Evolutionary conservation across 2,329 filamentous ascomycete genomes (phyloP), one percentile per base, ranked within the genome.

Genomic region (Paradendryphiella salina): DNA sequence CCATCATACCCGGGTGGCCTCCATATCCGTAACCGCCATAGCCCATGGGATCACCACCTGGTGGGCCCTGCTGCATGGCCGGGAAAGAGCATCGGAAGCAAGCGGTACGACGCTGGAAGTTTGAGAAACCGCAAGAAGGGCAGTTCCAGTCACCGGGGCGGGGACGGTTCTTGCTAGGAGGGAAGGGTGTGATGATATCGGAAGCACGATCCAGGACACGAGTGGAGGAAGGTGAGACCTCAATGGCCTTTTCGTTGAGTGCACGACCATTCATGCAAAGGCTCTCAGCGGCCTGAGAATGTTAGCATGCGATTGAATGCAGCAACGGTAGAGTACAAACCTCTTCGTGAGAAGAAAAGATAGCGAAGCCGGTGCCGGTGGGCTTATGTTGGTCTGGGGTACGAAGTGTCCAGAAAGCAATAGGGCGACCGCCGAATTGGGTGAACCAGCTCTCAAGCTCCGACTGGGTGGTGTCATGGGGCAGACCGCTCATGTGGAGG

Each of bases 391-490:
- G 94, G 76, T 99, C 94, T 3, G 94, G 94, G 11, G 94, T 99
- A 56, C 93, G 89, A 42, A 99, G 82, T 14, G 94, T 99, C 94
- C 94, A 99, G 78, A 99, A 99, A 15, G 94, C 94, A 77, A 99
- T 99, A 23, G 94, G 94, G 35, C 94, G 89, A 41, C 94, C 94
- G 59, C 94, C 94, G 71, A 96, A 99, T 75, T 99, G 94, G 23
- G 94, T 99, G 73, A 97, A 99, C 94, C 94, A 99, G 77, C 92
- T 96, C 79, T 99, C 94, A 18, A 99, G 83, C 78, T 99, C 94
- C 3, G 93, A 97, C 77, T 99, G 94, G 1, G 94, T 99, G 29
- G 94, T 99, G 67, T 99, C 94, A 73, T 99, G 94, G 36, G 94
- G 94, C 44, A 99, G 82, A 40, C 94, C 94, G 67, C 92, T 96